phyloP scores from a whole-genome alignment of 179 eudicot species.

The Actinidia polygama region DNA sequence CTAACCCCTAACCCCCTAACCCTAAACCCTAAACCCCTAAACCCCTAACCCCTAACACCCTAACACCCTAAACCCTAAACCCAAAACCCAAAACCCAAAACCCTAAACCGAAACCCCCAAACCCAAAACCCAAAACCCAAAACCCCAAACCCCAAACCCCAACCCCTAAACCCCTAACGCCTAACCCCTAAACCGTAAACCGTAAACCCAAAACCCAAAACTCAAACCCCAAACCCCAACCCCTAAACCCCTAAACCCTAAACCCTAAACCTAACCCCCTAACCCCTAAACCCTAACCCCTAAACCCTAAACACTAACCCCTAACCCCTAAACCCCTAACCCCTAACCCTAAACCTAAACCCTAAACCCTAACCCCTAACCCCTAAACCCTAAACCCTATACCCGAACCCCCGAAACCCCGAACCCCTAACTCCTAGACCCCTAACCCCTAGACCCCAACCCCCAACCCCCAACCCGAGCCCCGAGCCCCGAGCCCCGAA shows the following conservation, averaged over 20 bases:
- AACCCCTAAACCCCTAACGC: not conserved
- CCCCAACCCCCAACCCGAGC: not conserved
- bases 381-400: not conserved
- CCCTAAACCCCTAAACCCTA: not conserved
- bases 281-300: not conserved
- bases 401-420: not conserved
- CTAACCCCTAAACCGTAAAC: no score
- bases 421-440: not conserved
- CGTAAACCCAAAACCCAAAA: not conserved
- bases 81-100: not conserved
- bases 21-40: not conserved
- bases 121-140: not conserved
- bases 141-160: not conserved
- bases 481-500: not conserved
- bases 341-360: not conserved
- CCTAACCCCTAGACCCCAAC: not conserved
- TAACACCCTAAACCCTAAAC: not conserved
- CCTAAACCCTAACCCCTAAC: not conserved
- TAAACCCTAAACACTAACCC: not conserved
- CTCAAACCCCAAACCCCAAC: not conserved
- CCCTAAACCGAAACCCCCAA: not conserved
- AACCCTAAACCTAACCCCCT: not conserved
- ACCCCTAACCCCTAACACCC: not conserved
- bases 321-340: not conserved
- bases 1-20: not conserved